Percentiles rank a stretch among this genome's conserved stretches.
Evolutionary conservation across 2,329 filamentous ascomycete species (phyloP).

Genomic region (Xylaria polymorpha): DNA sequence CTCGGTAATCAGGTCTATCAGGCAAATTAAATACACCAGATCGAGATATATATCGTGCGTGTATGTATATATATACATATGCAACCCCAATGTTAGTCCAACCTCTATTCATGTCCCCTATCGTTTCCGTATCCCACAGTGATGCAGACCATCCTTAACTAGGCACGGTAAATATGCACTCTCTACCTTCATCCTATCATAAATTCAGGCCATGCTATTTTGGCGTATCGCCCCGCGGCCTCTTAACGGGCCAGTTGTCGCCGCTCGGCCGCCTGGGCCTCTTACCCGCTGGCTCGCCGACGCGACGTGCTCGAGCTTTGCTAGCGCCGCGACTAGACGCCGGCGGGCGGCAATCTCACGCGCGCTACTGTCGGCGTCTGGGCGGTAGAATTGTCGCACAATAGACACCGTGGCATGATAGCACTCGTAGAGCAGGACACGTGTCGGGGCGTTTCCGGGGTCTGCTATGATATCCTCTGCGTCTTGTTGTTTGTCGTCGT

Average conservation of each 20-base stretch:
- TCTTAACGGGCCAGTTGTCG: constrained; percentile 60
- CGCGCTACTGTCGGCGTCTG: constrained; percentile 58
- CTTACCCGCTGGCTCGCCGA: constrained; percentile 50
- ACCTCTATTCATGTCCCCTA: neutral
- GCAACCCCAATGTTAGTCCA: neutral
- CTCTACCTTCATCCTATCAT: neutral
- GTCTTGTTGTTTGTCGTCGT: constrained; percentile 12
- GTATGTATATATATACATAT: constrained; percentile 8
- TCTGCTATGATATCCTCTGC: constrained; percentile 55
- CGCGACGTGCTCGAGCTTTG: constrained; percentile 57
- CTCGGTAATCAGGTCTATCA: neutral
- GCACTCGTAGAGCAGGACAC: constrained; percentile 67
- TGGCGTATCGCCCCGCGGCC: constrained; percentile 49
- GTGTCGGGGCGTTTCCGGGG: constrained; percentile 55
- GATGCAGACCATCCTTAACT: neutral
- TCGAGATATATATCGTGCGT: constrained; percentile 1
- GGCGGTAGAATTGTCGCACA: constrained; percentile 67
- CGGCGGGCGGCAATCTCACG: constrained; percentile 66
- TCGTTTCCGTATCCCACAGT: neutral
- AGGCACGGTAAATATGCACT: neutral
- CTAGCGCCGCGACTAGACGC: constrained; percentile 60
- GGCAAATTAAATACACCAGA: constrained; percentile 15
- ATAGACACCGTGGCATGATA: constrained; percentile 66
- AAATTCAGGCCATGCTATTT: neutral
- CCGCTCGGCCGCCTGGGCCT: constrained; percentile 53